Conservation (phyloP, 805 yeast species). For the Candida ipomoeae region DNA sequence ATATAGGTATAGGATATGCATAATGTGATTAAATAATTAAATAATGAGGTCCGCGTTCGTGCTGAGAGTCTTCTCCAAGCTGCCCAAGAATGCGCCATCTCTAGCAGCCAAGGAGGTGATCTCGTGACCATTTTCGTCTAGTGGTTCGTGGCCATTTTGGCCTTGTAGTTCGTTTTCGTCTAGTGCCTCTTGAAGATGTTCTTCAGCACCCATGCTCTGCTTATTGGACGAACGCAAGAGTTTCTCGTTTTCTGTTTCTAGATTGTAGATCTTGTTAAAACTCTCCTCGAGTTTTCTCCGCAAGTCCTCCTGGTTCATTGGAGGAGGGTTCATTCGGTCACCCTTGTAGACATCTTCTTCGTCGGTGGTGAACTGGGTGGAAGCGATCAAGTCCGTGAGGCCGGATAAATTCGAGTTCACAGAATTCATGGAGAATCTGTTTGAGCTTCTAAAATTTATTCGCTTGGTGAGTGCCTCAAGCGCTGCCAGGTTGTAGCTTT, state of each 20-base stretch:
- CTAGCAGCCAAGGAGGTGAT: slow-evolving; percentile 6
- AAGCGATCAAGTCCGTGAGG: slow-evolving; percentile 45
- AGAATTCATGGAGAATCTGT: slow-evolving; percentile 52
- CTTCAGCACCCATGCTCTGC: background rate
- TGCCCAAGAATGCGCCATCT: slow-evolving; percentile 11
- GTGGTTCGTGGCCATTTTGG: background rate
- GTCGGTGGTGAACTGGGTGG: slow-evolving; percentile 40
- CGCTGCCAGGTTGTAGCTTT: slow-evolving; percentile 33
- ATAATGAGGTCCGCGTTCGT: background rate
- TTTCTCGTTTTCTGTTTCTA: slow-evolving; percentile 26
- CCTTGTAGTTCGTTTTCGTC: background rate
- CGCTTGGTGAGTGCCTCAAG: slow-evolving; percentile 33
- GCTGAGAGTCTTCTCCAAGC: slow-evolving; percentile 12
- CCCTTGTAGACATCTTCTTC: slow-evolving; percentile 19
- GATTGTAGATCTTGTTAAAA: slow-evolving; percentile 32
- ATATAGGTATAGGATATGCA: background rate
- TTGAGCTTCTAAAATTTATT: slow-evolving; percentile 27
- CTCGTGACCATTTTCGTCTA: background rate
- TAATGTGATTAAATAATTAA: background rate
- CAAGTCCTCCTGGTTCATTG: slow-evolving; percentile 28
- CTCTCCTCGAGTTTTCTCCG: slow-evolving; percentile 36
- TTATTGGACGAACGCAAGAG: slow-evolving; percentile 13
- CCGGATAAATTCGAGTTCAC: slow-evolving; percentile 47
- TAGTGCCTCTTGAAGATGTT: background rate
- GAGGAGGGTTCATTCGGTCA: background rate